Conservation (phyloP, 2,329 filamentous ascomycete genomes). For the Hypomyces perniciosus region DNA sequence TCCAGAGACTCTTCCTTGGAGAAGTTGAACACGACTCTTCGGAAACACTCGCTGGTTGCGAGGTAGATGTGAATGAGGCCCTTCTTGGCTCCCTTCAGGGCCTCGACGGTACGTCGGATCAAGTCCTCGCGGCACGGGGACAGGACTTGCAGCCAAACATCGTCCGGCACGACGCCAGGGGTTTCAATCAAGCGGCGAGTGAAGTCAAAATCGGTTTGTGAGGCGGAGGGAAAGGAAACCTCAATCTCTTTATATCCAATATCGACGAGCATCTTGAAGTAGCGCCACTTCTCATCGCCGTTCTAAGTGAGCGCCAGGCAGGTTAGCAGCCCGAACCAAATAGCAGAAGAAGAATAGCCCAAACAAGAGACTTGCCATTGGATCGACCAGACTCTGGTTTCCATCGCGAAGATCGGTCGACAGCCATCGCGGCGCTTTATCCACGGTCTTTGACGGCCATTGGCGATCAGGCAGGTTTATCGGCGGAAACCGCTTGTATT, state of each 20-base stretch:
- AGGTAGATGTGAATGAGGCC: conserved; percentile 94
- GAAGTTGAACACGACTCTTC: conserved; percentile 83
- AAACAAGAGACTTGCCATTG: conserved; percentile 61
- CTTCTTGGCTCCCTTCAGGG: conserved; percentile 83
- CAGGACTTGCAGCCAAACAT: conserved; percentile 87
- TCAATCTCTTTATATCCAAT: conserved; percentile 98
- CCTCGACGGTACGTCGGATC: conserved; percentile 83
- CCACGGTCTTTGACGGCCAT: conserved; percentile 79
- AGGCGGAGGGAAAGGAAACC: conserved; percentile 90
- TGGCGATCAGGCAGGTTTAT: conserved; percentile 60
- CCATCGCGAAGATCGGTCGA: conserved; percentile 79
- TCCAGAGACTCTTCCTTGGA: conserved; percentile 74
- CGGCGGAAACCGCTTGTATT: conserved; percentile 63
- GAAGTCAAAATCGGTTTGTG: conserved; percentile 94
- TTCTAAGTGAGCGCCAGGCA: conserved; percentile 47
- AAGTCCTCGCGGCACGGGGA: conserved; percentile 89
- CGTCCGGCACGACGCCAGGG: conserved; percentile 74
- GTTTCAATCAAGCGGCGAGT: conserved; percentile 81
- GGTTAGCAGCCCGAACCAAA: neutral
- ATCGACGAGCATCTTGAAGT: conserved; percentile 89
- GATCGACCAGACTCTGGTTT: conserved; percentile 87
- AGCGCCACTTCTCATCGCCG: conserved; percentile 88
- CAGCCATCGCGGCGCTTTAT: conserved; percentile 86
- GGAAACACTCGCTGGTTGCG: conserved; percentile 93
- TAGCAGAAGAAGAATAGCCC: neutral